Evolutionary conservation across 1,139 yeast species (phyloP), one percentile per base, ranked within the genome.

Genomic region (Wickerhamiella infanticola): DNA sequence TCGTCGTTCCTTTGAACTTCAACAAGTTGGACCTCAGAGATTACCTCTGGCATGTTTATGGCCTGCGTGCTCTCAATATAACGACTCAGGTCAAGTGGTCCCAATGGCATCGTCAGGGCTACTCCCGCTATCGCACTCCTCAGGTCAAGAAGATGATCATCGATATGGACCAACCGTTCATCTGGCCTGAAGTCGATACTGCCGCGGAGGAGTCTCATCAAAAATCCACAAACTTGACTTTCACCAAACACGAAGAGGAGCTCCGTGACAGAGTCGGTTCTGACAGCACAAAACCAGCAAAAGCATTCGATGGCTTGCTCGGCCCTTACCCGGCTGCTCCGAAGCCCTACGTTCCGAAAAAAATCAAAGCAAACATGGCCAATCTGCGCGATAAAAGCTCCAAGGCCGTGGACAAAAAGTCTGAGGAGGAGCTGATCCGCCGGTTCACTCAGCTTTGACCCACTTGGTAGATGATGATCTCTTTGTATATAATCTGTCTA

Each of bases 91-190:
- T 88, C 50, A 70, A 80, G 56, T 94, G 85, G 58, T 84, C 83
- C 3, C 74, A 68, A 55, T 85, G 75, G 67, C 48, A 47, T 25
- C 49, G 52, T n/a, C 65, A 67, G 24, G 72, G 93, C 58, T 71
- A 75, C 29, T 69, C 75, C 47, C 77, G 95, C 57, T 75, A 79
- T 63, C 76, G 95, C 64, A 69, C 72, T 5, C 79, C 94, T 2
- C 95, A 85, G 65, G 74, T 75, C 55, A 88, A 88, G 68, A 85
- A 86, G 64, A 88, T 88, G 96, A 86, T 95, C 18, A 80, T 86
- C 46, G 95, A 85, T 58, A 81, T 88, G 90, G 77, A 76, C 47
- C 85, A 85, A 53, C 96, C 97, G 23, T 88, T 88, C 59, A 73
- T 86, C 44, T 88, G 96, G 96, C 97, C 97, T 3, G 77, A 79